Evolutionary conservation across 192 early-diverging fungal species (phyloP), one percentile per base, ranked within the genome.

Genomic region (Phlyctochytrium bullatum): DNA sequence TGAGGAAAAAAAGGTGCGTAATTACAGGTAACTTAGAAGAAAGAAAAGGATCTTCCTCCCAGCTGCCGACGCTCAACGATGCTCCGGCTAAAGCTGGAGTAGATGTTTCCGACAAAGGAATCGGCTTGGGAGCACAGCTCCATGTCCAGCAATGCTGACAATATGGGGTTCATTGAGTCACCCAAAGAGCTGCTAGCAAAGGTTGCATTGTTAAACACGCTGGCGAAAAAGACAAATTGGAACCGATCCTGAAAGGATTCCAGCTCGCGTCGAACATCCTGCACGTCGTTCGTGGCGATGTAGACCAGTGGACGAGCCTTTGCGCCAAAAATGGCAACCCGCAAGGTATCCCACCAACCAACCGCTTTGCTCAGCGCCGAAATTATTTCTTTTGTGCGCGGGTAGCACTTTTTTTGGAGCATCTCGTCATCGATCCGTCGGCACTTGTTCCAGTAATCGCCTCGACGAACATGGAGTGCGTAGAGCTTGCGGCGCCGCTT

Each of bases 401-500:
- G 71, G 33, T 61, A 72, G 52, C 71, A 72, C 32, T 61, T 66
- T 6, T 12, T 40, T 47, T 40, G 53, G 35, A 72, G 29, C 1
- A 23, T 31, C 10, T 24, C 1, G 33, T 67, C 40, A 4, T 66
- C 23, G 12, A 74, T 74, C 16, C 61, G 47, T 34, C 60, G 62
- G 63, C 75, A 76, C 57, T 76, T 76, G 30, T 65, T 65, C 66
- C 61, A 67, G 40, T 76, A 76, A 47, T 76, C 75, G 3, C 75
- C 75, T 12, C 71, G 47, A 3, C 75, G 65, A 3, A 73, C 58
- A 53, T 76, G 75, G 0, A 76, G 10, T 2, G 71, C 59, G 34
- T n/a, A n/a, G n/a, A n/a, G n/a, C n/a, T n/a, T n/a, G n/a, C n/a
- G n/a, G n/a, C n/a, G n/a, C n/a, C n/a, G n/a, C n/a, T n/a, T n/a